Conservation (phyloP, 495 filamentous ascomycete species). For the Apiosordaria backusii region DNA sequence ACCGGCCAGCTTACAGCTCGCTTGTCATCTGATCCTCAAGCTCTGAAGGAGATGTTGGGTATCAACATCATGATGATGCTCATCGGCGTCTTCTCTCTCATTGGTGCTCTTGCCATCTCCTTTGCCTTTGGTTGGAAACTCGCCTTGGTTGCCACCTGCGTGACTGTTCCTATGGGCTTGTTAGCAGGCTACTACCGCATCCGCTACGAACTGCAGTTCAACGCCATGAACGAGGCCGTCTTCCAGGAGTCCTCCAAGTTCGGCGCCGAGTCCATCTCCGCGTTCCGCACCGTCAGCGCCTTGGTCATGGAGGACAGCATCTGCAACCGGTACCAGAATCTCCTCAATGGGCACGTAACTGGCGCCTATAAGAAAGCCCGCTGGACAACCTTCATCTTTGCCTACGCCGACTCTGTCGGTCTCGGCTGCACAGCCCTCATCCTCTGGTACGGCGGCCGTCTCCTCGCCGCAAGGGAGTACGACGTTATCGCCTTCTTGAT, state of each 20-base stretch:
- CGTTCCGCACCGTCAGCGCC: slow-evolving; percentile 56
- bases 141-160: slow-evolving; percentile 47
- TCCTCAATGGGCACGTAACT: slow-evolving; percentile 39
- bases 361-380: slow-evolving; percentile 43
- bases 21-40: slow-evolving; percentile 56
- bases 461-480: slow-evolving; percentile 40
- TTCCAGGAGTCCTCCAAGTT: slow-evolving; percentile 58
- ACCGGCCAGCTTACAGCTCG: slow-evolving; percentile 59
- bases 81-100: slow-evolving; percentile 47
- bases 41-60: slow-evolving; percentile 61
- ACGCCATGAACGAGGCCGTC: slow-evolving; percentile 51
- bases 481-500: slow-evolving; percentile 38
- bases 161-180: slow-evolving; percentile 48
- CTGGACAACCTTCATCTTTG: slow-evolving; percentile 44
- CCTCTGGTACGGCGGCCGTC: slow-evolving; percentile 48
- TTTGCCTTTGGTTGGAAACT: slow-evolving; percentile 59
- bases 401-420: slow-evolving; percentile 42
- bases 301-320: slow-evolving; percentile 57
- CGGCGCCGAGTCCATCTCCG: slow-evolving; percentile 57
- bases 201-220: slow-evolving; percentile 54
- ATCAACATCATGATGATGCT: slow-evolving; percentile 53
- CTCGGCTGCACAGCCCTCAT: slow-evolving; percentile 48
- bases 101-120: slow-evolving; percentile 48
- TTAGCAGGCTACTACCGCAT: slow-evolving; percentile 51
- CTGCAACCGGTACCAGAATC: slow-evolving; percentile 39